Conservation (phyloP, 306 rosid species). For the Potentilla sterilis region DNA sequence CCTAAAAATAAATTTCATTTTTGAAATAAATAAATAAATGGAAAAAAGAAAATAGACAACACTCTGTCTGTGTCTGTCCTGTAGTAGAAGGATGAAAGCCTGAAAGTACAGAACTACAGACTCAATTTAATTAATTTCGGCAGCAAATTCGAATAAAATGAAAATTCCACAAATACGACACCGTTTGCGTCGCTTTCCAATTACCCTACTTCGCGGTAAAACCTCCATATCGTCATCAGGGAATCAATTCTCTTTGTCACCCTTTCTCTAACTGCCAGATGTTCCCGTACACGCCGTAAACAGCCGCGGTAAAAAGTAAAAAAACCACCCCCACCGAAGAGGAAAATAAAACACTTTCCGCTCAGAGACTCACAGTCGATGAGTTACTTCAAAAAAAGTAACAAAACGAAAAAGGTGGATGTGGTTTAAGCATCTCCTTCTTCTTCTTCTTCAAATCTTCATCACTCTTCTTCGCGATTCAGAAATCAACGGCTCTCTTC, state of each 20-base stretch:
- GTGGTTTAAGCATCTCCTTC: neutral
- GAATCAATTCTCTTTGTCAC: neutral
- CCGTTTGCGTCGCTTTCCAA: neutral
- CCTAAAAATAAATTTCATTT: no score
- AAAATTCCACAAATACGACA: neutral
- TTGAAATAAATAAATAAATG: neutral
- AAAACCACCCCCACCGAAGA: neutral
- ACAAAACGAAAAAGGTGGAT: conserved; percentile 1
- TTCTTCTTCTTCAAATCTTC: neutral
- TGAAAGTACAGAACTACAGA: neutral
- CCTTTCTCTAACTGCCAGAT: neutral
- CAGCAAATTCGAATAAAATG: neutral
- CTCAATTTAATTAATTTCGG: neutral
- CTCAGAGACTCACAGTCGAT: neutral
- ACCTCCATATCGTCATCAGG: neutral
- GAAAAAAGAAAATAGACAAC: neutral
- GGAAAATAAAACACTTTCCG: neutral
- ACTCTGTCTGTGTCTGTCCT: neutral
- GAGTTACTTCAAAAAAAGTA: neutral
- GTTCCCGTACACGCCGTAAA: neutral
- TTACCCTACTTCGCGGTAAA: neutral
- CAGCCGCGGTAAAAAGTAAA: neutral
- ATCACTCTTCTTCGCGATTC: neutral
- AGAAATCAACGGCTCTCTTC: neutral
- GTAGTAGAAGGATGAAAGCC: neutral